These are phyloP conservation scores for Penicillium ucsense DNA, from an alignment of 495 filamentous ascomycete genomes.

Conservation along the genomic window DNA sequence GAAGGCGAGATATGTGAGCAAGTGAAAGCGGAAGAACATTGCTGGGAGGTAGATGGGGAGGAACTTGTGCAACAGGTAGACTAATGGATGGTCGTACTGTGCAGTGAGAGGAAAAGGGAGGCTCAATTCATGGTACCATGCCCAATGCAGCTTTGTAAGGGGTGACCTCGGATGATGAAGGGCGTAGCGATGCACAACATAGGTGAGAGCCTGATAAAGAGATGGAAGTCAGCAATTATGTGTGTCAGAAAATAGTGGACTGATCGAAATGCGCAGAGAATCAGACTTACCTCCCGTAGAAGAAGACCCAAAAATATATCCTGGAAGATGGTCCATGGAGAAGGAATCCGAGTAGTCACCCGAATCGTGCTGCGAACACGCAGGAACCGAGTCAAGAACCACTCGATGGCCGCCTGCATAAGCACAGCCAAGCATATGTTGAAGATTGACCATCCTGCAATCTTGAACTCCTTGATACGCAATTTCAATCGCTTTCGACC, in stretches of 20 bases:
- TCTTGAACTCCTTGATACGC: slow-evolving; percentile 22
- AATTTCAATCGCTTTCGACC: slow-evolving; percentile 36
- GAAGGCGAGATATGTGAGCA: slow-evolving; percentile 70
- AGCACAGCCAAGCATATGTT: slow-evolving; percentile 54
- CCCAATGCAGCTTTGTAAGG: slow-evolving; percentile 41
- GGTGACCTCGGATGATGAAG: slow-evolving; percentile 44
- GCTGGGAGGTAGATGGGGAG: slow-evolving; percentile 68
- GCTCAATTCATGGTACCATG: slow-evolving; percentile 55
- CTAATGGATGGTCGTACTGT: slow-evolving; percentile 74
- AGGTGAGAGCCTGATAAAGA: slow-evolving; percentile 39
- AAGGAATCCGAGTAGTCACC: slow-evolving; percentile 47
- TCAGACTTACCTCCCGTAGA: slow-evolving; percentile 41
- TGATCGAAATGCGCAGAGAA: background rate
- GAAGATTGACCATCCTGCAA: slow-evolving; percentile 47
- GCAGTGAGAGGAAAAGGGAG: slow-evolving; percentile 58
- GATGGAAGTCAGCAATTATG: background rate
- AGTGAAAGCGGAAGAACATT: slow-evolving; percentile 55
- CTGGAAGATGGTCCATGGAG: slow-evolving; percentile 51
- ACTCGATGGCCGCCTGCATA: slow-evolving; percentile 49
- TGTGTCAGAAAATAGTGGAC: background rate
- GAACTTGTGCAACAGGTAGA: slow-evolving; percentile 58
- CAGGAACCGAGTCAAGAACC: slow-evolving; percentile 40
- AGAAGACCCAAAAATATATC: slow-evolving; percentile 42
- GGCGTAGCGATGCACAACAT: slow-evolving; percentile 62
- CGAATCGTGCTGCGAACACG: slow-evolving; percentile 45